Conservation (phyloP, 139 green algal species). For the Penium margaritaceum region DNA sequence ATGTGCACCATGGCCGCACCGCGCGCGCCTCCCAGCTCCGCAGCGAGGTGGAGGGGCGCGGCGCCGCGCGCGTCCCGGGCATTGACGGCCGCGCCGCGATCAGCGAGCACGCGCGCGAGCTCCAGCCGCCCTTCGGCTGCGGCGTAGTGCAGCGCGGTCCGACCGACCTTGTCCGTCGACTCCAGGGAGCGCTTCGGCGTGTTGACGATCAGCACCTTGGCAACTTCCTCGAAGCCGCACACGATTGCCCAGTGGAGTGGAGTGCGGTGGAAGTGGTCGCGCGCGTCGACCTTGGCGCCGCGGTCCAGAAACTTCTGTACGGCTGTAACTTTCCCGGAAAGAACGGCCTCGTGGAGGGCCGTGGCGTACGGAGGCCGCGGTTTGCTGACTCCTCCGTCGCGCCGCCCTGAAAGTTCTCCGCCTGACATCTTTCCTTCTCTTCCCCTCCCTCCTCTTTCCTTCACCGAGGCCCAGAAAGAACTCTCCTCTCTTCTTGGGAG, state of each 20-base stretch:
- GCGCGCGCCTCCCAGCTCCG: slow-evolving; percentile 11
- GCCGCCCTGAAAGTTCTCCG: too few species aligned
- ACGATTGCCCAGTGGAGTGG: slow-evolving; percentile 22
- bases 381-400: too few species aligned
- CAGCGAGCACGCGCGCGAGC: background rate
- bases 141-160: slow-evolving; percentile 22
- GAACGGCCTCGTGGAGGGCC: slow-evolving; percentile 11
- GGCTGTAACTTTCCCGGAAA: background rate
- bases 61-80: background rate
- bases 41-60: slow-evolving; percentile 19
- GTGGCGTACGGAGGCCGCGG: slow-evolving; percentile 16
- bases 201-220: slow-evolving; percentile 9
- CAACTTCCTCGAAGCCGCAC: slow-evolving; percentile 1
- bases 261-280: slow-evolving; percentile 1
- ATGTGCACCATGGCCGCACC: background rate
- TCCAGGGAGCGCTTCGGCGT: background rate
- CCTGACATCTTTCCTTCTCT: too few species aligned
- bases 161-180: slow-evolving; percentile 1
- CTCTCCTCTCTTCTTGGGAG: too few species aligned
- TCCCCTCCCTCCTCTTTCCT: too few species aligned
- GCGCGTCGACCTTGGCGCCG: background rate
- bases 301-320: background rate
- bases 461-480: too few species aligned
- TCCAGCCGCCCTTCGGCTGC: background rate
- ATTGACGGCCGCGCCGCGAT: background rate